Percentiles rank a stretch among this genome's conserved stretches.
Evolutionary conservation across 208 protist species (phyloP).

Genomic region (Acanthamoeba healyi): DNA sequence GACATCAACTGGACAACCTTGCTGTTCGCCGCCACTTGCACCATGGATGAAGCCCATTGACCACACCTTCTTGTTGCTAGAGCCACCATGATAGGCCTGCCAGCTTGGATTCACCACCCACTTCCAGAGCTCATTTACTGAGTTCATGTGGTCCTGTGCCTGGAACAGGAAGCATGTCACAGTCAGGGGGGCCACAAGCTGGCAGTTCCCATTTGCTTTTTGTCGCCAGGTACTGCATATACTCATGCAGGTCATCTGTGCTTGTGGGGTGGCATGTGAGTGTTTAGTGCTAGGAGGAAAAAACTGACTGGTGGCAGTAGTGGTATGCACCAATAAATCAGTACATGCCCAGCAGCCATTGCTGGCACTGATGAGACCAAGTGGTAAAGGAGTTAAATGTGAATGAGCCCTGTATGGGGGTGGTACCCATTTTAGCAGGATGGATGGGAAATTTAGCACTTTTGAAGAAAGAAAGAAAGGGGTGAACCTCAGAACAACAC

Average conservation of each 20-base stretch:
- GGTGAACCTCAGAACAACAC: too few relatives aligned
- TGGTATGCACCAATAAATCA: too few relatives aligned
- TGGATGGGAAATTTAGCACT: too few relatives aligned
- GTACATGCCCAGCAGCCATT: too few relatives aligned
- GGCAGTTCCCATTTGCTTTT: background rate
- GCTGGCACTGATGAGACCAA: too few relatives aligned
- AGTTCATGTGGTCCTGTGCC: background rate
- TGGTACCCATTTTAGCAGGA: too few relatives aligned
- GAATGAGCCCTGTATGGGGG: too few relatives aligned
- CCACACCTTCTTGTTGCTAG: background rate
- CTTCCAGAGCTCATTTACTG: background rate
- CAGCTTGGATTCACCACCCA: background rate
- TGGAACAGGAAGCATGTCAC: background rate
- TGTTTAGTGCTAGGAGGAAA: too few relatives aligned
- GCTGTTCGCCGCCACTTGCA: background rate
- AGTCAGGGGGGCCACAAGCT: background rate
- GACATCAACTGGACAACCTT: too few relatives aligned
- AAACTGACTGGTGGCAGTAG: too few relatives aligned
- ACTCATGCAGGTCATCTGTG: background rate
- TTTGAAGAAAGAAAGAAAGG: too few relatives aligned
- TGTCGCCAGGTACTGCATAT: background rate
- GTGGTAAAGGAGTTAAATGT: too few relatives aligned
- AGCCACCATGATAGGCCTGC: background rate
- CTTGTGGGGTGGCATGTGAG: background rate
- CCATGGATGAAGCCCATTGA: background rate